Base-by-base conservation (phyloP, 225 moss, liverwort and hornwort species). In the Physcomitrium patens region DNA sequence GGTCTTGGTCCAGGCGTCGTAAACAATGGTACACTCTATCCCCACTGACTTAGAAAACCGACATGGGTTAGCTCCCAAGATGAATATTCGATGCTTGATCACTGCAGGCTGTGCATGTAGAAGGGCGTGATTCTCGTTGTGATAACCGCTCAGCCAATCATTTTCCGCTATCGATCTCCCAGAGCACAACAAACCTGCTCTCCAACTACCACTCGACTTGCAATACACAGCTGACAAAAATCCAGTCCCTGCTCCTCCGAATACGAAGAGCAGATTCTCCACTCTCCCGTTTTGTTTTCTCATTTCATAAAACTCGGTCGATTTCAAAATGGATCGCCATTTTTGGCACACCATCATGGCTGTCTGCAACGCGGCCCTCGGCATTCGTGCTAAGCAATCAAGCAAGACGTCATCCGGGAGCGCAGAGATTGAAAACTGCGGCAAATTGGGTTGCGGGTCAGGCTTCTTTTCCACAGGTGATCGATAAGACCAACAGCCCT, bases 331-430 rank as follows among this genome's bases (percentile, higher is more conserved):
- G 28, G 82, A 73, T 41, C 91, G 78, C 93, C 93, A 93, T 71
- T 90, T 93, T 68, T 87, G 87, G 79, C 93, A 93, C 50, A 93
- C 93, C 93, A 89, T 93, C 93, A 91, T 93, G 47, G 89, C 89
- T 17, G 85, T 84, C 42, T 86, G 89, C 60, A 93, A 82, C 46
- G 93, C 89, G 14, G 85, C 82, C 68, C 93, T 83, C 3, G 93
- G 91, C 59, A 93, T 84, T 12, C 93, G 85, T 20, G 91, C 93
- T 56, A 93, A 75, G 71, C 93, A 93, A 68, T 93, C 91, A 1
- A 93, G 82, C 78, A 90, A 81, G 4, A 93, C 53, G 70, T 93
- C 93, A 61, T 93, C 91, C 0, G 93, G 93, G 13, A 93, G 71
- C 42, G 87, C 84, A 49, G 83, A 73, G 76, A 83, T 79, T 47